Evolutionary conservation across 73 alveolate species (phyloP), one percentile per base, ranked within the genome.

Genomic region (Uronychia setigera): DNA sequence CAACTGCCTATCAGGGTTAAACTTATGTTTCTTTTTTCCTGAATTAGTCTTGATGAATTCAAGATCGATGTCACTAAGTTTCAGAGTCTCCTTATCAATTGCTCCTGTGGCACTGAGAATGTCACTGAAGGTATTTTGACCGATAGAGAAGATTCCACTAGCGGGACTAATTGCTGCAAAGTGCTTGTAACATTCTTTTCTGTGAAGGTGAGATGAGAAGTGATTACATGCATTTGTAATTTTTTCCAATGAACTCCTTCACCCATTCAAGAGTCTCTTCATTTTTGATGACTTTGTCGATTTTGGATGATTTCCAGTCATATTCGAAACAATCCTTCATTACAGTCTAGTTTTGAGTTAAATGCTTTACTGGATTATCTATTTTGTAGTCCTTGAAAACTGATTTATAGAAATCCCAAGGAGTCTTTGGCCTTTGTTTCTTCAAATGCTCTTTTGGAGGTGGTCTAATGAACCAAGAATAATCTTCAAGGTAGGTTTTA

Each of bases 281-380:
- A 19, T 76, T 74, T 35, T 83, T 82, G 46, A 88, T 31, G 34
- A 88, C 74, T 34, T 88, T 88, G 28, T 87, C 87, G 13, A 83
- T 83, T 35, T 83, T 95, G 0, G 97, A 89, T 58, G 82, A 75
- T 0, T 84, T 79, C 93, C 95, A 95, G 77, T 95, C 99, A 59
- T 76, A 80, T 60, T 95, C 99, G 80, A 95, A 95, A 85, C 99
- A 95, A 35, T 90, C 92, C 31, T 94, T 87, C 29, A 94, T n/a
- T n/a, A n/a, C n/a, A n/a, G n/a, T n/a, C n/a, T n/a, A n/a, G n/a
- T n/a, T n/a, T n/a, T n/a, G n/a, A n/a, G n/a, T n/a, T n/a, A n/a
- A n/a, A n/a, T n/a, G 87, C 31, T 92, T 35, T 26, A 80, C 96
- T 19, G 87, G 92, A 31, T 76, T 92, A 76, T 95, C 98, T 26